Percentiles rank a stretch among this genome's conserved stretches.
These are phyloP conservation scores for Trametes maxima DNA, from an alignment of 768 basidiomycete species.

Conservation along the genomic window DNA sequence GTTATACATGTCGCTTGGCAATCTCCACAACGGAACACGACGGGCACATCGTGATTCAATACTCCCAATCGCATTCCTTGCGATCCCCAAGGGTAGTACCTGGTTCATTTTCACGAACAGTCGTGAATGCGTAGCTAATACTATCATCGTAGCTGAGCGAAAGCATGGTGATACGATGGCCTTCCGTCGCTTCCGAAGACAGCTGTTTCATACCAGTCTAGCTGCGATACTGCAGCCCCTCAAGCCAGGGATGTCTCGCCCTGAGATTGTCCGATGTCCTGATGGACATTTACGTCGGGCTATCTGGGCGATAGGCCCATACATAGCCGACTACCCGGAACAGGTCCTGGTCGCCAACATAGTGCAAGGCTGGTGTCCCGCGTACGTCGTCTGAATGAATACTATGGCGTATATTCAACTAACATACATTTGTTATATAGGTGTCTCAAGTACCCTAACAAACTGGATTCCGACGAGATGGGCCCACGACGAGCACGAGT, in stretches of 20 bases:
- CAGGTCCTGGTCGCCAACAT: slow-evolving; percentile 29
- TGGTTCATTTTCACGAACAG: no score
- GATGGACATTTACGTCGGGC: slow-evolving; percentile 33
- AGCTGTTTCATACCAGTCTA: no score
- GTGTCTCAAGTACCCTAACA: background rate
- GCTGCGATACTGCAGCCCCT: no score
- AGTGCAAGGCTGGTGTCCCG: slow-evolving; percentile 17
- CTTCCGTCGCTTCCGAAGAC: no score
- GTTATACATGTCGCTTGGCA: slow-evolving; percentile 30
- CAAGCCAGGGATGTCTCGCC: no score
- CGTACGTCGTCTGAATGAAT: no score
- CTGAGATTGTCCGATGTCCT: slow-evolving; percentile 20
- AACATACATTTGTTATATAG: no score
- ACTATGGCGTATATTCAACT: no score
- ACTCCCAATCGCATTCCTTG: no score
- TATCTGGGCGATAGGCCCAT: slow-evolving; percentile 34
- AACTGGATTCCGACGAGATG: background rate
- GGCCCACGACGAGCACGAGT: background rate
- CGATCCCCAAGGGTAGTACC: slow-evolving; percentile 40
- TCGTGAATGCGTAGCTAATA: no score
- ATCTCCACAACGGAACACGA: slow-evolving; percentile 24
- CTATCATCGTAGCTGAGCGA: no score
- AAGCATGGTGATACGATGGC: no score
- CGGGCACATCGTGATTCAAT: slow-evolving; percentile 29
- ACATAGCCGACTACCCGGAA: slow-evolving; percentile 38